Evolutionary conservation across 441 rosid species (phyloP).

Genomic region (Monsonia emarginata): DNA sequence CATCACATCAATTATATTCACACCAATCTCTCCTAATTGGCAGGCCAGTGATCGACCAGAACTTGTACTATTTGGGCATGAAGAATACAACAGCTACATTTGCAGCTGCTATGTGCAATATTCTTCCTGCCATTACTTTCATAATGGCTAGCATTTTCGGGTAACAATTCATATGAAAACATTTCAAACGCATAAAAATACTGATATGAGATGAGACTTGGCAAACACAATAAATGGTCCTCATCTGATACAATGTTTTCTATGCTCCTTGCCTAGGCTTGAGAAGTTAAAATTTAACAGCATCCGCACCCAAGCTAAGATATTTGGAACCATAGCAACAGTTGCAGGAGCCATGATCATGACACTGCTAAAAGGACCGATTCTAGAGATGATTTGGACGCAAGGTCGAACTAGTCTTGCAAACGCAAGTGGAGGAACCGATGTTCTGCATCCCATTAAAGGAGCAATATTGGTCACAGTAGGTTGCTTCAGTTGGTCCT

Average conservation of each 20-base stretch:
- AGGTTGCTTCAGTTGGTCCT: slow-evolving; percentile 66
- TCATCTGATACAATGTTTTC: neutral
- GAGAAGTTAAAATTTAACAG: slow-evolving; percentile 54
- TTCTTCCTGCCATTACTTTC: slow-evolving; percentile 23
- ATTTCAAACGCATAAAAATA: neutral
- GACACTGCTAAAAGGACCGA: slow-evolving; percentile 68
- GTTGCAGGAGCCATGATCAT: slow-evolving; percentile 89
- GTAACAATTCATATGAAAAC: neutral
- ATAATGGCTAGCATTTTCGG: slow-evolving; percentile 18
- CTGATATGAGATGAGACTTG: no score
- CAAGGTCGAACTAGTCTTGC: slow-evolving; percentile 27
- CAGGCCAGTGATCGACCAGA: slow-evolving; percentile 22
- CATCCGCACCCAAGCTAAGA: slow-evolving; percentile 51
- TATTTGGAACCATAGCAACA: slow-evolving; percentile 62
- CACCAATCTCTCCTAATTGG: neutral
- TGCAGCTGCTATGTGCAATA: slow-evolving; percentile 20
- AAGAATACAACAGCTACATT: slow-evolving; percentile 19
- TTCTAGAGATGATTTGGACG: slow-evolving; percentile 48
- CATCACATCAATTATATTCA: neutral
- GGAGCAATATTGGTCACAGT: slow-evolving; percentile 57
- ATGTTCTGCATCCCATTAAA: slow-evolving; percentile 46
- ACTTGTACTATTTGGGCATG: slow-evolving; percentile 18
- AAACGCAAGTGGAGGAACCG: slow-evolving; percentile 30
- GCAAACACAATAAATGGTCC: neutral
- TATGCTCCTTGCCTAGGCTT: slow-evolving; percentile 27